phyloP scores from a whole-genome alignment of 2,329 filamentous ascomycete genomes.

The Alternaria metachromatica region DNA sequence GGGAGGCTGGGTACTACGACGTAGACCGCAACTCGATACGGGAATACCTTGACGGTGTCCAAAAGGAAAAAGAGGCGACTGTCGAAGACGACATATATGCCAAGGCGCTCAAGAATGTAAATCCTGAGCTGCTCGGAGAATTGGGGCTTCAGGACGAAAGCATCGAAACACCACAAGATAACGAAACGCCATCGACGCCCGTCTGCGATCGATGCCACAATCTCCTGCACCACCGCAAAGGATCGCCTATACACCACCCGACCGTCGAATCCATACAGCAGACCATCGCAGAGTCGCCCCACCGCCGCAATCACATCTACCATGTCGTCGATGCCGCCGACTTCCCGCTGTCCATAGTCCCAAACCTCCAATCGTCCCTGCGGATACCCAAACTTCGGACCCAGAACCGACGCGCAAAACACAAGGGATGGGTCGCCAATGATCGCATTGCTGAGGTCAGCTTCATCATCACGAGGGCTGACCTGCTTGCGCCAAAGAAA shows the following conservation, averaged over 20 bases:
- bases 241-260: constrained; percentile 78
- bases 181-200: constrained; percentile 52
- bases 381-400: constrained; percentile 76
- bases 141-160: constrained; percentile 35
- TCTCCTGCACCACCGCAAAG: constrained; percentile 76
- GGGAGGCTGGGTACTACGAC: constrained; percentile 65
- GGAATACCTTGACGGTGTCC: constrained; percentile 42
- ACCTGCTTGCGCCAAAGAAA: constrained; percentile 83
- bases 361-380: constrained; percentile 74
- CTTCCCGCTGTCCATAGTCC: constrained; percentile 92
- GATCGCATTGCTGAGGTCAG: constrained; percentile 75
- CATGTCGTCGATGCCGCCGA: constrained; percentile 95
- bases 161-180: constrained; percentile 19
- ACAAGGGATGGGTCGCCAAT: constrained; percentile 69
- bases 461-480: constrained; percentile 89
- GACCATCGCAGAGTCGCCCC: constrained; percentile 86
- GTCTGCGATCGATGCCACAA: constrained; percentile 89
- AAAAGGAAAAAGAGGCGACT: constrained; percentile 23
- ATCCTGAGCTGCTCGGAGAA: constrained; percentile 36
- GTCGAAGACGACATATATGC: constrained; percentile 49
- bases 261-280: constrained; percentile 80
- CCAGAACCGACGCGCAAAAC: constrained; percentile 77
- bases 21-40: constrained; percentile 57
- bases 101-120: constrained; percentile 40
- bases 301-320: constrained; percentile 92